phyloP scores from a whole-genome alignment of 495 filamentous ascomycete species.

The Acidomyces sp. region DNA sequence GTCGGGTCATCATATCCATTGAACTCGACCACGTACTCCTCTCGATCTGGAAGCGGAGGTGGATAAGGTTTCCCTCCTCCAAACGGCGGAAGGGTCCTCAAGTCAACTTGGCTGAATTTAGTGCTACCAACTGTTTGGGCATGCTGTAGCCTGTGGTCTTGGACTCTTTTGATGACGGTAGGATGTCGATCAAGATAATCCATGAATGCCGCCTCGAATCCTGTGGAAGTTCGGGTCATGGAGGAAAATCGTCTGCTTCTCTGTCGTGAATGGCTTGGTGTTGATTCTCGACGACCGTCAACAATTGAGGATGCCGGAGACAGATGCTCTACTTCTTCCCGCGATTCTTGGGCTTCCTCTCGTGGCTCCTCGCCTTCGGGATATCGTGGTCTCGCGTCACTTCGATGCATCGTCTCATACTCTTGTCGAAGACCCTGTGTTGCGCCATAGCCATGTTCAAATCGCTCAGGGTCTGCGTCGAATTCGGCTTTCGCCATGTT shows the following conservation, averaged over 20 bases:
- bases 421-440: background rate
- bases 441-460: slow-evolving; percentile 6
- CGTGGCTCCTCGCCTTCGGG: too few relatives aligned
- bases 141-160: slow-evolving; percentile 19
- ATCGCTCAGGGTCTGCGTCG: slow-evolving; percentile 8
- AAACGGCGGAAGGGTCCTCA: slow-evolving; percentile 18
- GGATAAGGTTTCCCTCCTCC: slow-evolving; percentile 32
- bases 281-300: too few relatives aligned
- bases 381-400: too few relatives aligned
- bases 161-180: slow-evolving; percentile 20
- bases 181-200: slow-evolving; percentile 22
- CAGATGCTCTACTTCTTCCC: too few relatives aligned
- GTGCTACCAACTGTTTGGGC: slow-evolving; percentile 15
- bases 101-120: background rate
- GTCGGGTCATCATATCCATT: slow-evolving; percentile 31
- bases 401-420: background rate
- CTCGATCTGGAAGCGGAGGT: slow-evolving; percentile 28
- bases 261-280: too few relatives aligned
- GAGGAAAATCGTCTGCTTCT: too few relatives aligned
- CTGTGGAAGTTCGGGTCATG: slow-evolving; percentile 1
- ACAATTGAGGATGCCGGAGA: too few relatives aligned
- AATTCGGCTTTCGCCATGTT: slow-evolving; percentile 6
- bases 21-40: slow-evolving; percentile 42
- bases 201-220: slow-evolving; percentile 12
- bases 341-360: too few relatives aligned